These are phyloP conservation scores for Deuterostichococcus epilithicus DNA, from an alignment of 139 green algal genomes.

Conservation along the genomic window DNA sequence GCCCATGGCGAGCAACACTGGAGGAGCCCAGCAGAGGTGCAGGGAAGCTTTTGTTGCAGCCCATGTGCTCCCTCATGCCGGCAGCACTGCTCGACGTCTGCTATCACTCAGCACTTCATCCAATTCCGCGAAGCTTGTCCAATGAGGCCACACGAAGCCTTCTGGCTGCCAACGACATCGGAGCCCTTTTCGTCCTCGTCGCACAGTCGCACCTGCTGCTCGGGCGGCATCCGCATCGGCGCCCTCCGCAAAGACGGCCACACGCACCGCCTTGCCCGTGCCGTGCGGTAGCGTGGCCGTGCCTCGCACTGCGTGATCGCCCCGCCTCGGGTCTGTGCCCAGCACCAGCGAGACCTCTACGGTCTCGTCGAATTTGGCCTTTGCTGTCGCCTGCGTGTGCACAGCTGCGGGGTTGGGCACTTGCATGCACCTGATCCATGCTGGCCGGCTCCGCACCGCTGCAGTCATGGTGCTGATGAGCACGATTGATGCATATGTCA, in stretches of 20 bases:
- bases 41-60: no score
- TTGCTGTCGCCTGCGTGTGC: conserved; percentile 12
- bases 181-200: background rate
- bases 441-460: background rate
- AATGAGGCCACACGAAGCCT: no score
- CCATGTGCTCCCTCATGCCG: no score
- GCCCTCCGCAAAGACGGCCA: conserved; percentile 84
- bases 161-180: no score
- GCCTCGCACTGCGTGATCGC: conserved; percentile 79
- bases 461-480: no score
- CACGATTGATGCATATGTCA: no score
- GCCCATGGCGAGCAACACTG: background rate
- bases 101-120: no score
- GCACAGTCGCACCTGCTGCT: conserved; percentile 40
- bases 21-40: no score
- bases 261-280: conserved; percentile 57
- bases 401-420: background rate
- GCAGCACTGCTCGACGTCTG: no score
- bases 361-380: conserved; percentile 57
- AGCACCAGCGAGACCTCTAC: conserved; percentile 58
- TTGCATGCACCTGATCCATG: background rate
- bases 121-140: no score
- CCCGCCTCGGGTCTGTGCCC: conserved; percentile 56
- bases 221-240: conserved; percentile 57
- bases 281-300: conserved; percentile 69